phyloP scores from a whole-genome alignment of 2,329 filamentous ascomycete species.

The Dactylellina parvicollis region DNA sequence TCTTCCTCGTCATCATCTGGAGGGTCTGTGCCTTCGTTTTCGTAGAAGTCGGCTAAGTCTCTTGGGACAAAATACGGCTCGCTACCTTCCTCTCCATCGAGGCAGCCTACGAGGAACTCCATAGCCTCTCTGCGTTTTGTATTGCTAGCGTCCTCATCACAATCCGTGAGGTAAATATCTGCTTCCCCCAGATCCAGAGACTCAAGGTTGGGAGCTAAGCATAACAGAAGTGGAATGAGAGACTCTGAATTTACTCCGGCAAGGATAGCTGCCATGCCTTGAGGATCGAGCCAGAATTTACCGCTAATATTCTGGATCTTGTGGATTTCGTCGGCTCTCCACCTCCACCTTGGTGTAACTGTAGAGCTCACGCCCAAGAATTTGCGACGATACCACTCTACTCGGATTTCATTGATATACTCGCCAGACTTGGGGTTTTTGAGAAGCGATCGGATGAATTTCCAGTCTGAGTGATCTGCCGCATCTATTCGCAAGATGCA shows the following conservation, averaged over 20 bases:
- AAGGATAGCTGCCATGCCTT: neutral
- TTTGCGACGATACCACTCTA: slow-evolving; percentile 32
- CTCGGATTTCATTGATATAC: neutral
- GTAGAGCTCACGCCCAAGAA: neutral
- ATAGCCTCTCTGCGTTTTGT: neutral
- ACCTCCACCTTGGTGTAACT: slow-evolving; percentile 11
- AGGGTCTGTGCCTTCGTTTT: neutral
- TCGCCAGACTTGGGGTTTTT: neutral
- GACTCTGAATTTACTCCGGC: slow-evolving; percentile 31
- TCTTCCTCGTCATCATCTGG: neutral
- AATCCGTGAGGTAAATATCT: neutral
- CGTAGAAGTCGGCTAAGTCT: neutral
- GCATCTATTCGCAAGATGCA: slow-evolving; percentile 22
- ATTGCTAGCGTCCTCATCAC: neutral
- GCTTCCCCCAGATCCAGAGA: slow-evolving; percentile 7
- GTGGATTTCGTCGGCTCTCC: slow-evolving; percentile 4
- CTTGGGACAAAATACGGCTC: neutral
- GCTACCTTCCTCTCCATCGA: neutral
- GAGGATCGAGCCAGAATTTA: neutral
- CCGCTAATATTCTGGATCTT: neutral
- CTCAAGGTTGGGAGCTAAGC: slow-evolving; percentile 13
- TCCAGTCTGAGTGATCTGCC: slow-evolving; percentile 15
- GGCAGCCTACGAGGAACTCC: neutral
- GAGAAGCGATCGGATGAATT: slow-evolving; percentile 12
- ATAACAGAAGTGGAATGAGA: slow-evolving; percentile 14